Evolutionary conservation across 306 rosid genomes (phyloP).

Genomic region (Inga laurina): DNA sequence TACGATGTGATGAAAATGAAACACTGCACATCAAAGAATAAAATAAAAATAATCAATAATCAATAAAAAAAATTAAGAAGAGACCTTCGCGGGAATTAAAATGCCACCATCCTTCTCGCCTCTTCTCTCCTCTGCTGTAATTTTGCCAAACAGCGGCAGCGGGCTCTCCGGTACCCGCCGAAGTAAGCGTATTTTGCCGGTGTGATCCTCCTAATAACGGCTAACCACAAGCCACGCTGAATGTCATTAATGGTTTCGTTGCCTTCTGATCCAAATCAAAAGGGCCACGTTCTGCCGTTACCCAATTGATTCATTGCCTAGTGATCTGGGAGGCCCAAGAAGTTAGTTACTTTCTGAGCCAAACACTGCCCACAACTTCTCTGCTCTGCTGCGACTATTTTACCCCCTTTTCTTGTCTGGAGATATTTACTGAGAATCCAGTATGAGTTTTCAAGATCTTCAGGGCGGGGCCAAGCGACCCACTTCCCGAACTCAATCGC

Average conservation of each 20-base stretch:
- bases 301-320: neutral
- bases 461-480: constrained; percentile 10
- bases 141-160: neutral
- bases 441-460: constrained; percentile 27
- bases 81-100: neutral
- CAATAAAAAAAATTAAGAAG: neutral
- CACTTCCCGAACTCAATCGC: constrained; percentile 16
- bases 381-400: neutral
- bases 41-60: neutral
- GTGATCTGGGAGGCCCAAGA: neutral
- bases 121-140: neutral
- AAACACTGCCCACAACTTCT: neutral
- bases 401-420: neutral
- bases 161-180: neutral
- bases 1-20: neutral
- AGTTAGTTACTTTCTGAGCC: neutral
- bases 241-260: neutral
- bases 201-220: neutral
- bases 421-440: neutral
- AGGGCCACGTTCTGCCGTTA: neutral
- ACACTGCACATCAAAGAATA: neutral
- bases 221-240: neutral
- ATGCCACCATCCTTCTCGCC: neutral
- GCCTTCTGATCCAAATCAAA: neutral
- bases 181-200: neutral